Evolutionary conservation across 164 flowering plant species (phyloP).

Genomic region (Aristolochia contorta): DNA sequence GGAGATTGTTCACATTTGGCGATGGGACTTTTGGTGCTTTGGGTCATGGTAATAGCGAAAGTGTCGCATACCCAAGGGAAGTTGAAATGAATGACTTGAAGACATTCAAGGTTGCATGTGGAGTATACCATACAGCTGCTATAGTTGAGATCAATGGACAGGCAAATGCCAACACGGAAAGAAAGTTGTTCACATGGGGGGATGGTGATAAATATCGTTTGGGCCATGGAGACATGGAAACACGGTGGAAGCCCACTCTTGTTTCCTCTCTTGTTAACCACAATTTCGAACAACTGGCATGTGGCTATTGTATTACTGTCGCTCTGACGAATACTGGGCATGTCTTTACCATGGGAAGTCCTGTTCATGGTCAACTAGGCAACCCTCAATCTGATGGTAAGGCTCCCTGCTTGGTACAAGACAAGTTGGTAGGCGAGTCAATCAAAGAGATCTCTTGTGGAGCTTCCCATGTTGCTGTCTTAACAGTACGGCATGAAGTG

Average conservation of each 20-base stretch:
- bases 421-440: constrained; percentile 55
- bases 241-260: constrained; percentile 53
- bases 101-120: constrained; percentile 68
- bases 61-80: constrained; percentile 51
- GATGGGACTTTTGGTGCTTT: constrained; percentile 77
- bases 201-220: constrained; percentile 70
- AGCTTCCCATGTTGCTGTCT: constrained; percentile 59
- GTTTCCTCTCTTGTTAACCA: constrained; percentile 56
- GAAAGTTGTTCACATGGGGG: constrained; percentile 87
- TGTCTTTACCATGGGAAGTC: constrained; percentile 69
- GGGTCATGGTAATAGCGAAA: constrained; percentile 80
- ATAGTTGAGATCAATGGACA: constrained; percentile 57
- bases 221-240: constrained; percentile 76
- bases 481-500: constrained; percentile 68
- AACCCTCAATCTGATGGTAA: constrained; percentile 55
- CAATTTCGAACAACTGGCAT: constrained; percentile 64
- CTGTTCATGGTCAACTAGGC: constrained; percentile 65
- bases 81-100: constrained; percentile 54
- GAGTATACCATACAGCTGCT: constrained; percentile 85
- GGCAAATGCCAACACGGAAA: constrained; percentile 24
- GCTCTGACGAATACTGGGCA: constrained; percentile 72
- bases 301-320: constrained; percentile 66
- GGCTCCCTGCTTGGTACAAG: constrained; percentile 63
- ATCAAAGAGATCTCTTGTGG: constrained; percentile 79
- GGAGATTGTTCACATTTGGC: constrained; percentile 69